phyloP scores from a whole-genome alignment of 495 filamentous ascomycete species.

The Letharia columbiana region DNA sequence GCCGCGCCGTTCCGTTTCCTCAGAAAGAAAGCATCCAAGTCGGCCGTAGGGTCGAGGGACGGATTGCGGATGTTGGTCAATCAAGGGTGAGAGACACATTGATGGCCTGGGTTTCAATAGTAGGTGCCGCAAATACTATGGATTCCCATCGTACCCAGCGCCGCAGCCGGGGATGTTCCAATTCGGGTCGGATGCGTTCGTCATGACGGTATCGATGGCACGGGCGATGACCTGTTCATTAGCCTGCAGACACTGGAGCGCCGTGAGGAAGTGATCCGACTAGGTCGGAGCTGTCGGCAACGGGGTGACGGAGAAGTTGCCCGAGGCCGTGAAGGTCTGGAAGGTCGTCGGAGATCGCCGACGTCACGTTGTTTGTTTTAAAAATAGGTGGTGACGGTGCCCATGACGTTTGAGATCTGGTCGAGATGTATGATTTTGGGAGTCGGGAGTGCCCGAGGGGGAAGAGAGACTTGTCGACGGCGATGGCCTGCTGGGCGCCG shows the following conservation, averaged over 20 bases:
- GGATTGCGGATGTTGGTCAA: background rate
- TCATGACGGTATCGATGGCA: conserved; percentile 12
- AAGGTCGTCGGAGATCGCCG: conserved; percentile 9
- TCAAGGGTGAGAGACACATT: conserved; percentile 4
- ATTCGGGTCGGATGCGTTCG: background rate
- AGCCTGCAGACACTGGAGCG: conserved; percentile 6
- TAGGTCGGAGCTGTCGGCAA: conserved; percentile 6
- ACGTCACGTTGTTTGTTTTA: conserved; percentile 6
- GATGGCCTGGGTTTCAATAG: conserved; percentile 4
- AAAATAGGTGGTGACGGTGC: conserved; percentile 6
- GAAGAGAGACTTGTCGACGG: conserved; percentile 12
- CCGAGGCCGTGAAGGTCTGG: conserved; percentile 3
- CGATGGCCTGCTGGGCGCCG: background rate
- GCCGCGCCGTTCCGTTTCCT: conserved; percentile 3
- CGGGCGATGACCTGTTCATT: conserved; percentile 12
- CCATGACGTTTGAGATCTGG: conserved; percentile 6
- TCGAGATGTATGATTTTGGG: conserved; percentile 7
- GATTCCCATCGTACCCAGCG: background rate
- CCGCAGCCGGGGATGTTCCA: conserved; percentile 9
- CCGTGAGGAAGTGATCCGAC: conserved; percentile 2
- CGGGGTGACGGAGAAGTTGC: conserved; percentile 8
- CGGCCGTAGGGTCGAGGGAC: background rate
- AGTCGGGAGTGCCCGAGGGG: conserved; percentile 4
- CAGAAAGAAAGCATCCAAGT: background rate
- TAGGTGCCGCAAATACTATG: conserved; percentile 3